Percentiles rank a stretch among this genome's conserved stretches.
Conservation (phyloP, 257 asterid genomes). For the Penstemon eatonii region DNA sequence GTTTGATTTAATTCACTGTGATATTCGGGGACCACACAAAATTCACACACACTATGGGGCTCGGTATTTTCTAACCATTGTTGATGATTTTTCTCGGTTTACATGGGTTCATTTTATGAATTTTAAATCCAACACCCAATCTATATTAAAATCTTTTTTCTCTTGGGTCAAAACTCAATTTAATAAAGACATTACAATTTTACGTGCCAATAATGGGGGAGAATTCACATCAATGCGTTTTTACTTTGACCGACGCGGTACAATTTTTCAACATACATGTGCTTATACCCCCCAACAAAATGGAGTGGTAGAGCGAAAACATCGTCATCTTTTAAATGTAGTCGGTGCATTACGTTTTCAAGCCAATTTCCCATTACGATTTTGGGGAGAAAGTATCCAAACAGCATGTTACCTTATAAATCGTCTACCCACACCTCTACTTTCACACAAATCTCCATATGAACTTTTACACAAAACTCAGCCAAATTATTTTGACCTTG, state of each 20-base stretch:
- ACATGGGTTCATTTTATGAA: neutral
- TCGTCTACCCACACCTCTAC: neutral
- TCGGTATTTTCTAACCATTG: constrained; percentile 5
- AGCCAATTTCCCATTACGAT: neutral
- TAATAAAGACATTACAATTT: neutral
- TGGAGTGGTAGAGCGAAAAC: neutral
- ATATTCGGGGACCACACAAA: neutral
- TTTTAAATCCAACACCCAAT: neutral
- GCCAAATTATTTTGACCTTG: too few relatives aligned
- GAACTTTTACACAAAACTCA: neutral
- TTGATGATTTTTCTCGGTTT: neutral
- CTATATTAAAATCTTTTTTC: neutral
- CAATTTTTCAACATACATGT: neutral
- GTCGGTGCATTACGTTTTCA: neutral
- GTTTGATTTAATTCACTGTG: neutral
- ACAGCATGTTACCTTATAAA: neutral
- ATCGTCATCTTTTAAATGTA: neutral
- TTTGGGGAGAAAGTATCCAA: neutral
- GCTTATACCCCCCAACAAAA: neutral
- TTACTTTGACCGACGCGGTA: neutral
- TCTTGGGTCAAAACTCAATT: neutral
- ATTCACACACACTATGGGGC: neutral
- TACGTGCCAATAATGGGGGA: neutral
- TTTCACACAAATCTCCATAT: neutral
- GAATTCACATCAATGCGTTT: neutral